Evolutionary conservation across 441 rosid species (phyloP).

Genomic region (Euphorbia schlechtendalii): DNA sequence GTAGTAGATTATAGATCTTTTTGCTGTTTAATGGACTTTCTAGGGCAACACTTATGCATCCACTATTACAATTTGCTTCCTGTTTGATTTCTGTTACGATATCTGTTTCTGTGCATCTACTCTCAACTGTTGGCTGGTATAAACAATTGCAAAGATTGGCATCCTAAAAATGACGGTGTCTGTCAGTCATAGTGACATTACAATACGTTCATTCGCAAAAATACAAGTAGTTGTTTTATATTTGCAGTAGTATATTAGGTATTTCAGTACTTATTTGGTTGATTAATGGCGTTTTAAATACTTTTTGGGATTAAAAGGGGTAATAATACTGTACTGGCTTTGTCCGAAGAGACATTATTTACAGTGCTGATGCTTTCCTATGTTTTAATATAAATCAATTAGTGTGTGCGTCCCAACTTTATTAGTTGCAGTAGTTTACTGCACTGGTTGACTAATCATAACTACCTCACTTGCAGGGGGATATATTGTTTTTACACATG

Average conservation of each 20-base stretch:
- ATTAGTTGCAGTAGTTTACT: neutral
- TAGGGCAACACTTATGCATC: neutral
- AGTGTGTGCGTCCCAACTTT: neutral
- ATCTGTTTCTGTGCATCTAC: neutral
- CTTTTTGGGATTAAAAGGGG: neutral
- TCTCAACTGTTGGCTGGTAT: too few species aligned
- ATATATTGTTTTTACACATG: constrained; percentile 88
- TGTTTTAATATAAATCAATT: neutral
- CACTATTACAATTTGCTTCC: neutral
- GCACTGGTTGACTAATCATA: constrained; percentile 8
- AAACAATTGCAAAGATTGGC: too few species aligned
- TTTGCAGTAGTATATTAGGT: neutral
- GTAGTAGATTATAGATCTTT: neutral
- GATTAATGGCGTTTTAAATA: neutral
- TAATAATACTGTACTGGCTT: neutral
- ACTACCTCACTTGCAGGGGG: constrained; percentile 53
- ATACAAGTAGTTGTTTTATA: neutral
- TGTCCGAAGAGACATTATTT: neutral
- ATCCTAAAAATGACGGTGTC: too few species aligned
- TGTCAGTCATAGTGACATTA: too few species aligned
- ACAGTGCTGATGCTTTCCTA: neutral
- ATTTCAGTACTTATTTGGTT: neutral
- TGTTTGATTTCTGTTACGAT: neutral
- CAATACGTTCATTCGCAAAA: too few species aligned
- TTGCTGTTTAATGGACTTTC: neutral